Evolutionary conservation across 257 asterid genomes (phyloP).

Genomic region (Solanum infundibuliforme): DNA sequence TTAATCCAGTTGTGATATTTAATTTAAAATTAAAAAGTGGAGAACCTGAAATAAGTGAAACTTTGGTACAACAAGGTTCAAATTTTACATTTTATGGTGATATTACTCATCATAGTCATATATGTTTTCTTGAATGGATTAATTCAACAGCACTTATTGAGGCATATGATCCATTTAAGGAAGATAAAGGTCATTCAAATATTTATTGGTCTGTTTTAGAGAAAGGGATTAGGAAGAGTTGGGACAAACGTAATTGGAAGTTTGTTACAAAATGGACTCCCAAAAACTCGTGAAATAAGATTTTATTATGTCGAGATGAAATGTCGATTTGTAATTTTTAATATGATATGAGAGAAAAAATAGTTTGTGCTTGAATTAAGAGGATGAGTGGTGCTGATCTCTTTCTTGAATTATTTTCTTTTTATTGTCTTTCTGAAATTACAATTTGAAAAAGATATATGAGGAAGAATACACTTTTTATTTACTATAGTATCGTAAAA

Average conservation of each 20-base stretch:
- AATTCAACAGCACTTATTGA: not conserved
- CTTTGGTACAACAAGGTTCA: not conserved
- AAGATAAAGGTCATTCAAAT: not conserved
- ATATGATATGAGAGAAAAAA: not conserved
- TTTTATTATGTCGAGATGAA: not conserved
- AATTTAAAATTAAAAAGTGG: not conserved
- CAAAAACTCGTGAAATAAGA: not conserved
- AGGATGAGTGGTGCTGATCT: not conserved
- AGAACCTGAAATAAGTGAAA: not conserved
- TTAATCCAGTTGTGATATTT: not conserved
- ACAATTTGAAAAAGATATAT: too few relatives aligned
- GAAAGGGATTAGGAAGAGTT: not conserved
- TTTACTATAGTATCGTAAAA: too few relatives aligned
- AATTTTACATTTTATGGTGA: not conserved
- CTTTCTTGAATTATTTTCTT: not conserved
- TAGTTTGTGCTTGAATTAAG: not conserved
- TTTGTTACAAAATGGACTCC: not conserved
- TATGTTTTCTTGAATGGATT: not conserved
- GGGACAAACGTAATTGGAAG: not conserved
- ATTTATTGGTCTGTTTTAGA: not conserved
- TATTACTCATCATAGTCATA: not conserved
- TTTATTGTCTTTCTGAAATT: not conserved
- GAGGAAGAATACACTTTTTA: too few relatives aligned
- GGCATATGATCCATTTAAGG: not conserved
- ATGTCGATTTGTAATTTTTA: not conserved